Evolutionary conservation across 257 asterid species (phyloP).

Genomic region (Solanum clarkiae): DNA sequence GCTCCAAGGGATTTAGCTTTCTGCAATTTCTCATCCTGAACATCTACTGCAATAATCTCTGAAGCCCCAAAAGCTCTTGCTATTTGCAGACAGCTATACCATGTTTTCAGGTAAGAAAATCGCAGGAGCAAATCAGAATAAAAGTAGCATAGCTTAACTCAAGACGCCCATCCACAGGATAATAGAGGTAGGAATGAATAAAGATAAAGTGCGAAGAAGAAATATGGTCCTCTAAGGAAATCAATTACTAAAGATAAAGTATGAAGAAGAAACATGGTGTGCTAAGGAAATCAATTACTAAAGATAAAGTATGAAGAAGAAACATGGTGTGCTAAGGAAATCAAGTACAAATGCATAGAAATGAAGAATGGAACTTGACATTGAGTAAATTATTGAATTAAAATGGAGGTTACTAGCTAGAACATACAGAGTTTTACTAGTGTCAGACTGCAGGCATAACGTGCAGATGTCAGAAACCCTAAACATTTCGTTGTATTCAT

Average conservation of each 20-base stretch:
- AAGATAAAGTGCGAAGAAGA: neutral
- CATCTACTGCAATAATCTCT: slow-evolving; percentile 91
- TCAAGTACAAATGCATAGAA: neutral
- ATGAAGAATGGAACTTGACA: neutral
- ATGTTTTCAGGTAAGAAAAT: slow-evolving; percentile 17
- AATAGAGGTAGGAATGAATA: neutral
- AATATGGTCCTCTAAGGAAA: neutral
- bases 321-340: neutral
- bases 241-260: neutral
- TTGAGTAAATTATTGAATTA: neutral
- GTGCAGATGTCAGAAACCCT: neutral
- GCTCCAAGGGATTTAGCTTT: slow-evolving; percentile 79
- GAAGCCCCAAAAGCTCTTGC: slow-evolving; percentile 98
- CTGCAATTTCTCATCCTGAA: slow-evolving; percentile 83
- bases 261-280: neutral
- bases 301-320: neutral
- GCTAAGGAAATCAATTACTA: neutral
- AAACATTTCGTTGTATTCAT: neutral
- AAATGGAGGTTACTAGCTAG: neutral
- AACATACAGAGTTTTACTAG: neutral
- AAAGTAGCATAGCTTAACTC: neutral
- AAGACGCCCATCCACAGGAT: neutral
- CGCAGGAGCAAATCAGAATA: neutral
- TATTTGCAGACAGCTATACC: slow-evolving; percentile 86
- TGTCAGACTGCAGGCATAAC: neutral